Evolutionary conservation across 106 monocot species (phyloP).

Genomic region (Dioscorea dumetorum): DNA sequence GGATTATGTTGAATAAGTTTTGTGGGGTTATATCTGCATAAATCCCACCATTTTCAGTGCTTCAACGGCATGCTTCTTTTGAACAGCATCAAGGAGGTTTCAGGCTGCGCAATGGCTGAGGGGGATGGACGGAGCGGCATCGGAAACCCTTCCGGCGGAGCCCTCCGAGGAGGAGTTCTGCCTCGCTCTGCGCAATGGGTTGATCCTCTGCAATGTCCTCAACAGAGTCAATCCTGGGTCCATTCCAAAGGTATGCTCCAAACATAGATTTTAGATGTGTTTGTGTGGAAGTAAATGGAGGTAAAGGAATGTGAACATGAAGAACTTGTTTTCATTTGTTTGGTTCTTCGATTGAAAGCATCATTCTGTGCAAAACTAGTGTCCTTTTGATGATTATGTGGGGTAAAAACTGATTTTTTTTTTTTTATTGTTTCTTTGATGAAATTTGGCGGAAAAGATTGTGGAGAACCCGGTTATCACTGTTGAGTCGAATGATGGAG

Average conservation of each 20-base stretch:
- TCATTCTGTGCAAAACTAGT: too few relatives aligned
- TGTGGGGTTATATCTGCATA: too few relatives aligned
- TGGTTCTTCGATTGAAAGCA: too few relatives aligned
- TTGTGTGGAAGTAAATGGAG: too few relatives aligned
- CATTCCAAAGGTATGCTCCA: conserved; percentile 20
- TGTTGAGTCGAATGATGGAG: conserved; percentile 26
- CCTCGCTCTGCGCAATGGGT: conserved; percentile 28
- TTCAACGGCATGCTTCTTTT: not conserved
- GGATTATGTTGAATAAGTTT: too few relatives aligned
- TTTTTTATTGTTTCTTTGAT: not conserved
- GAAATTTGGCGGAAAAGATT: conserved; percentile 5
- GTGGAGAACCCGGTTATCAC: conserved; percentile 24
- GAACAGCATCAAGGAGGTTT: conserved; percentile 24
- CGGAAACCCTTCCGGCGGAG: conserved; percentile 11
- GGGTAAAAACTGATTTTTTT: not conserved
- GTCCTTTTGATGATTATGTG: too few relatives aligned
- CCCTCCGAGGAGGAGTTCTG: conserved; percentile 42
- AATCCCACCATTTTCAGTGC: too few relatives aligned
- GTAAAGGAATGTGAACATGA: too few relatives aligned
- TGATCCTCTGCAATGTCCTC: conserved; percentile 42
- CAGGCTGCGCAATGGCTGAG: conserved; percentile 32
- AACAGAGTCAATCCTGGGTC: conserved; percentile 36
- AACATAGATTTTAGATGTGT: not conserved
- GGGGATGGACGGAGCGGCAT: conserved; percentile 22
- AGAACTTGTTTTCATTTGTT: too few relatives aligned